Percentiles rank a stretch among this genome's conserved stretches.
phyloP scores from a whole-genome alignment of 345 rosid species.

The Turnera subulata region DNA sequence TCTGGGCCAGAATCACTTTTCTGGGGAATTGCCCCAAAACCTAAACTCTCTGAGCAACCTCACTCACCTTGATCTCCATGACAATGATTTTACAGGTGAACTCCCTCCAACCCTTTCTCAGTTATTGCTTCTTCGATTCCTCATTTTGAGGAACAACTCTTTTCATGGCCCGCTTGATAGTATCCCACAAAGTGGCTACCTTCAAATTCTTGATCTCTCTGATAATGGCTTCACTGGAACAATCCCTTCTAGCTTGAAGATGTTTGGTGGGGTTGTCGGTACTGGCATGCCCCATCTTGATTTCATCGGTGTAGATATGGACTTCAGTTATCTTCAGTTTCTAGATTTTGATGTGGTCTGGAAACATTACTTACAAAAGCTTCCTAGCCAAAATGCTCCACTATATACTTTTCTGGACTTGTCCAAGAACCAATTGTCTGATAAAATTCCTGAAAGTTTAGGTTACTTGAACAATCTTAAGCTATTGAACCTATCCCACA shows the following conservation, averaged over 20 bases:
- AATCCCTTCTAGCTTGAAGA: constrained; percentile 33
- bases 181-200: constrained; percentile 28
- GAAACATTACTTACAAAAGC: background rate
- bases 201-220: constrained; percentile 36
- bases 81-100: constrained; percentile 33
- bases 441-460: constrained; percentile 21
- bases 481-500: too few species aligned
- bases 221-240: constrained; percentile 20
- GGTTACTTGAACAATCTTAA: too few species aligned
- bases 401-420: constrained; percentile 26
- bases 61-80: constrained; percentile 10
- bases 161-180: constrained; percentile 20
- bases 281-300: too few species aligned
- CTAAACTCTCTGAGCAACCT: too few species aligned
- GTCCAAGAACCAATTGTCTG: constrained; percentile 34
- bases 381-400: background rate
- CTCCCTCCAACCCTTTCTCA: constrained; percentile 20
- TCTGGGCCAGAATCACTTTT: too few species aligned
- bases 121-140: constrained; percentile 25
- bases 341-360: constrained; percentile 10
- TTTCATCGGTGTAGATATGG: too few species aligned
- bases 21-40: too few species aligned
- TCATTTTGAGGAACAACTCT: constrained; percentile 35
- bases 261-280: too few species aligned
- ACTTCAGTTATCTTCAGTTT: too few species aligned